These are phyloP conservation scores for Dioscorea zingiberensis DNA, from an alignment of 106 monocot genomes.

Conservation along the genomic window DNA sequence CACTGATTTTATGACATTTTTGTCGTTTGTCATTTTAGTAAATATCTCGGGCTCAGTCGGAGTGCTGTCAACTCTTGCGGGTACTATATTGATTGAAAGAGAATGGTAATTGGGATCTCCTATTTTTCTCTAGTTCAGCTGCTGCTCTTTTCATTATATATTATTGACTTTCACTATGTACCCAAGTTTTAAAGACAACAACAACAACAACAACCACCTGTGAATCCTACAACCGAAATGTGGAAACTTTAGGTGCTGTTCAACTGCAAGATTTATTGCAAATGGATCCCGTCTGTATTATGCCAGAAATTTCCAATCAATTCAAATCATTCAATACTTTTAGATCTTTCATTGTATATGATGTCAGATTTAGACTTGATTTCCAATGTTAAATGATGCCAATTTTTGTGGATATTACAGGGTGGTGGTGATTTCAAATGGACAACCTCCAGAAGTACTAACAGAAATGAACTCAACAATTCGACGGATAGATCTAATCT, in stretches of 20 bases:
- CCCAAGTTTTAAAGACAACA: too few species aligned
- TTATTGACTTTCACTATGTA: too few species aligned
- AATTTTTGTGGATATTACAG: conserved; percentile 14
- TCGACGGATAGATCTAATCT: conserved; percentile 79
- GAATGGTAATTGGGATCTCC: conserved; percentile 56
- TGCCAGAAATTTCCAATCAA: too few species aligned
- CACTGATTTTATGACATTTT: conserved; percentile 33
- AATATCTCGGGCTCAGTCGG: conserved; percentile 76
- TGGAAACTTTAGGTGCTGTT: too few species aligned
- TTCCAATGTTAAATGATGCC: neutral
- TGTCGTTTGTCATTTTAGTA: conserved; percentile 46
- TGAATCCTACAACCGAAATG: too few species aligned
- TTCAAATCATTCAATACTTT: too few species aligned
- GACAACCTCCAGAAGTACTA: conserved; percentile 47
- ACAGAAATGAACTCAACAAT: conserved; percentile 79
- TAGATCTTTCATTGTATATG: too few species aligned
- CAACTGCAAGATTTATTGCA: too few species aligned
- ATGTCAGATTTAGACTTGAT: neutral
- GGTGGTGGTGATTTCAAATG: conserved; percentile 84
- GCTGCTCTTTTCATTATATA: neutral
- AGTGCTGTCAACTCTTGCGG: conserved; percentile 87
- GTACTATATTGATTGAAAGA: conserved; percentile 94
- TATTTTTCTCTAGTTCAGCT: neutral
- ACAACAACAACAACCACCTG: too few species aligned
- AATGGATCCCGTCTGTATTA: too few species aligned